Percentiles rank a stretch among this genome's conserved stretches.
These are phyloP conservation scores for Cucurbitaria berberidis DNA, from an alignment of 2,329 filamentous ascomycete species.

Conservation along the genomic window DNA sequence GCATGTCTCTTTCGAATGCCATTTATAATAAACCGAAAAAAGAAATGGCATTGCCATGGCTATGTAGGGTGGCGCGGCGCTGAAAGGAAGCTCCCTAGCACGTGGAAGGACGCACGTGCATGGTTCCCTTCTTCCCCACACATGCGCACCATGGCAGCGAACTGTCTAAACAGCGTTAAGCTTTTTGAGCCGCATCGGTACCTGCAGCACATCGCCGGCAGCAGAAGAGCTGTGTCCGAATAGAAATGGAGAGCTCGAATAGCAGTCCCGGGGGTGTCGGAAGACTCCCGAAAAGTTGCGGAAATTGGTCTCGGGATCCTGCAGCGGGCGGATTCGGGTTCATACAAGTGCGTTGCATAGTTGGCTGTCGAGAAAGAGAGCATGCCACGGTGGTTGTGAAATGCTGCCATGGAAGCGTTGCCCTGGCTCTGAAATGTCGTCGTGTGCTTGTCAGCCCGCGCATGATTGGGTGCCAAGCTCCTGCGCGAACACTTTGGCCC, in stretches of 20 bases:
- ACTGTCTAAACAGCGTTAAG: conserved; percentile 35
- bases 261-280: conserved; percentile 8
- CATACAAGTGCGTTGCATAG: background rate
- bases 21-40: background rate
- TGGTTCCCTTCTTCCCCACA: conserved; percentile 37
- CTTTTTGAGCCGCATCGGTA: conserved; percentile 47
- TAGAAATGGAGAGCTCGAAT: conserved; percentile 19
- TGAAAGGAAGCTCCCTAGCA: conserved; percentile 7
- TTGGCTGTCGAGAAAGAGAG: conserved; percentile 14
- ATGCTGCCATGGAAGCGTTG: conserved; percentile 22
- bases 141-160: conserved; percentile 28
- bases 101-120: conserved; percentile 35
- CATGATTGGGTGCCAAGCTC: conserved; percentile 25
- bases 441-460: conserved; percentile 16
- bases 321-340: conserved; percentile 6
- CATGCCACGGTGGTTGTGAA: conserved; percentile 23
- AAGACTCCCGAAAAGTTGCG: conserved; percentile 40
- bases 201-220: conserved; percentile 45
- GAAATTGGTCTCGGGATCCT: conserved; percentile 8
- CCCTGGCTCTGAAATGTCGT: conserved; percentile 18
- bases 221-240: conserved; percentile 26
- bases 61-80: background rate
- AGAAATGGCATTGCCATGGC: background rate
- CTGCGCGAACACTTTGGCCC: conserved; percentile 21
- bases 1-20: no score